Percentiles rank a stretch among this genome's conserved stretches.
These are phyloP conservation scores for Aristolochia fimbriata DNA, from an alignment of 164 flowering plant genomes.

Conservation along the genomic window DNA sequence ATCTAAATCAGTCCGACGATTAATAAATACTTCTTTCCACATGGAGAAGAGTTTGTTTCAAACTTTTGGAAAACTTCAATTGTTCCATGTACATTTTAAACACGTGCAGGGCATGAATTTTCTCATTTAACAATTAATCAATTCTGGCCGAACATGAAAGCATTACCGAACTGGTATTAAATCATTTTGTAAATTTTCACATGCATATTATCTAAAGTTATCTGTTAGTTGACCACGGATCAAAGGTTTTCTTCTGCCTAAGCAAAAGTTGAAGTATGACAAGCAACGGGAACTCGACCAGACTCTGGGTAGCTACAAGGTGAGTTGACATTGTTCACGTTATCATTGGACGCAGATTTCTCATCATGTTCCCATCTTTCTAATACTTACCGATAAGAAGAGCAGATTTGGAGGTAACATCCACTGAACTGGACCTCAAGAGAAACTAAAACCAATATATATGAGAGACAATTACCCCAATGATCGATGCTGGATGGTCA, in stretches of 20 bases:
- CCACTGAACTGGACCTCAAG: not conserved
- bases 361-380: not conserved
- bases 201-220: no score
- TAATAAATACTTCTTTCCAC: not conserved
- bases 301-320: not conserved
- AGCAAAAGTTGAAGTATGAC: no score
- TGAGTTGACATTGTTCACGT: not conserved
- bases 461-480: slow-evolving; percentile 45
- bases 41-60: not conserved
- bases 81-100: no score
- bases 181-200: no score
- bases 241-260: no score
- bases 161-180: no score
- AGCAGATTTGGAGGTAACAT: not conserved
- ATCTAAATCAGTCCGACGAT: not conserved
- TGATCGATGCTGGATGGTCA: slow-evolving; percentile 42
- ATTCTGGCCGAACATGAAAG: no score
- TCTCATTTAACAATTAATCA: no score
- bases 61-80: no score
- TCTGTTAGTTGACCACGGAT: no score
- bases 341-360: not conserved
- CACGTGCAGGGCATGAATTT: no score
- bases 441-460: not conserved
- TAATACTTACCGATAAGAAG: not conserved
- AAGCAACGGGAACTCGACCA: no score